Evolutionary conservation across 2,329 filamentous ascomycete genomes (phyloP).

Genomic region (Calycina herbarum): DNA sequence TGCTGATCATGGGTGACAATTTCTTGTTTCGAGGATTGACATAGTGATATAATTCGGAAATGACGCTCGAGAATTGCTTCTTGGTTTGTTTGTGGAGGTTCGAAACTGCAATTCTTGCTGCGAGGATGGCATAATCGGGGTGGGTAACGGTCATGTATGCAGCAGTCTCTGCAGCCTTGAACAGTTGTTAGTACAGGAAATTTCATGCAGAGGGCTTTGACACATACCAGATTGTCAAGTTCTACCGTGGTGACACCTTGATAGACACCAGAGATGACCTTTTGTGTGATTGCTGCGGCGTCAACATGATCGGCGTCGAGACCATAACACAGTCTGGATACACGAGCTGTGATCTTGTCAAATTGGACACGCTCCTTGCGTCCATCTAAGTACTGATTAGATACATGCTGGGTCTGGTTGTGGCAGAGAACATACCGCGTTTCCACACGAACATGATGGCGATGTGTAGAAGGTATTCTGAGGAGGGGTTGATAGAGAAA

Average conservation of each 20-base stretch:
- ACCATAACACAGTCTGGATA: constrained; percentile 95
- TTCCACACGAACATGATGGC: constrained; percentile 40
- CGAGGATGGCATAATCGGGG: constrained; percentile 97
- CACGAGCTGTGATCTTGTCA: constrained; percentile 99
- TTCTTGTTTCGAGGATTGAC: constrained; percentile 89
- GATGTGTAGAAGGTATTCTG: constrained; percentile 19
- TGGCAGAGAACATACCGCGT: constrained; percentile 37
- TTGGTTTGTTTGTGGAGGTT: constrained; percentile 99
- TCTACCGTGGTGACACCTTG: constrained; percentile 96
- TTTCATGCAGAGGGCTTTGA: not conserved
- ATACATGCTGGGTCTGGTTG: not conserved
- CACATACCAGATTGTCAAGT: constrained; percentile 88
- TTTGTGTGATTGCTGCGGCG: constrained; percentile 96
- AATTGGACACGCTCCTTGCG: constrained; percentile 99
- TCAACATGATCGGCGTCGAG: constrained; percentile 95
- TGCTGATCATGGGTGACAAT: constrained; percentile 89
- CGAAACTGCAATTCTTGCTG: constrained; percentile 96
- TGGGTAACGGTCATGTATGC: constrained; percentile 99
- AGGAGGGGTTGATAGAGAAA: constrained; percentile 18
- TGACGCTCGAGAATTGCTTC: constrained; percentile 97
- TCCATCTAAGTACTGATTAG: constrained; percentile 65
- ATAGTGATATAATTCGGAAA: constrained; percentile 92
- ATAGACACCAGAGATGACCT: constrained; percentile 99
- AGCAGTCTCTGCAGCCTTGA: constrained; percentile 92
- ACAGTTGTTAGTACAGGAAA: constrained; percentile 25